phyloP scores from a whole-genome alignment of 2,329 filamentous ascomycete species.

The Leptographium wingfieldii region DNA sequence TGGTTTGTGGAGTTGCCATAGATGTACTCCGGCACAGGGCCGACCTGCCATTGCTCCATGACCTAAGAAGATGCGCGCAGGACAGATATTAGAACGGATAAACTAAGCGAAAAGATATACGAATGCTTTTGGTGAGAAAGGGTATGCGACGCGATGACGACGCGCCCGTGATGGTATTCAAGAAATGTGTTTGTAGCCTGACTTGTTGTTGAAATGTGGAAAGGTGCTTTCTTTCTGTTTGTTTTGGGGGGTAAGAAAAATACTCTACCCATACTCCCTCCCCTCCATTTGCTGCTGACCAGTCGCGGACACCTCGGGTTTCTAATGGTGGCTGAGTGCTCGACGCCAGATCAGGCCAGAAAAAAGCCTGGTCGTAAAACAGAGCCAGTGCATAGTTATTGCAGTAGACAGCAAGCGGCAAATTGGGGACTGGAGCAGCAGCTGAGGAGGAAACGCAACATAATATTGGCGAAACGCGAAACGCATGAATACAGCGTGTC shows the following conservation, averaged over 20 bases:
- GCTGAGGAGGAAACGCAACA: background rate
- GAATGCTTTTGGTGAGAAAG: background rate
- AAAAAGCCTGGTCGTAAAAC: background rate
- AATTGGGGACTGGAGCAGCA: background rate
- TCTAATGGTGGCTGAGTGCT: slow-evolving; percentile 5
- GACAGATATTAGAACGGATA: background rate
- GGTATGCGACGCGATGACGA: background rate
- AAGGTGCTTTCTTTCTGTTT: background rate
- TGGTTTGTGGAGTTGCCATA: slow-evolving; percentile 41
- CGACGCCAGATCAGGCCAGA: background rate
- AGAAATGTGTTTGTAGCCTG: background rate
- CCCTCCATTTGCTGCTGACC: background rate
- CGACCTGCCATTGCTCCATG: slow-evolving; percentile 51
- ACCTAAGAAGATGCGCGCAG: slow-evolving; percentile 21
- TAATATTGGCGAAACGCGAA: background rate
- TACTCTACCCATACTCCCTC: background rate
- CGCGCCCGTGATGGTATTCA: background rate
- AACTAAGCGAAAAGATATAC: background rate
- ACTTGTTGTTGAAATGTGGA: background rate
- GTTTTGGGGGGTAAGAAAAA: background rate
- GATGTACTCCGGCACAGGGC: slow-evolving; percentile 47
- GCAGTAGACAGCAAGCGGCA: background rate
- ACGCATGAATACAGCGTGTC: background rate
- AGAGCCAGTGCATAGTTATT: background rate
- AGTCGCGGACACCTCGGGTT: slow-evolving; percentile 8